Evolutionary conservation across 306 rosid species (phyloP), one percentile per base, ranked within the genome.

Genomic region (Prunus campanulata): DNA sequence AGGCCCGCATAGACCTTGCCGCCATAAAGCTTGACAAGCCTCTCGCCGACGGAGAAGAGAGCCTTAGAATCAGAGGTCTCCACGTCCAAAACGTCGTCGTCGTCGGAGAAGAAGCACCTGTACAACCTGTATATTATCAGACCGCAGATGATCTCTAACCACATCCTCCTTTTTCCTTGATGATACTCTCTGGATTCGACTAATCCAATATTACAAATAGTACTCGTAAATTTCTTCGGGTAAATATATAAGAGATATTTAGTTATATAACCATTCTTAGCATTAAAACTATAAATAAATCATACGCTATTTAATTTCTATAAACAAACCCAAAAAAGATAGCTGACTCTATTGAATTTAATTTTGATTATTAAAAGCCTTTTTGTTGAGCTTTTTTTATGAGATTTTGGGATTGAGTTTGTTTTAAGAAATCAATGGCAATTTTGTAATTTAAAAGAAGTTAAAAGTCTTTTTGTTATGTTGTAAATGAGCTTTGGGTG

Each of bases 1-100:
- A 95, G 97, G 75, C 97, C 99, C 3, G 85, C 87, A 68, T 77
- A 87, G 12, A 85, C 92, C 68, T 86, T 90, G 42, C 89, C 97
- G 51, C 93, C 93, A 22, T 85, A 88, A 80, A 90, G 83, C 88
- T 92, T 92, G 64, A 81, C 83, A 72, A 95, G 84, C 97, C 91
- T 82, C 19, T 82, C 77, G 9, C 96, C 93, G 68, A 95, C 96
- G 55, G 84, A 14, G 91, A 92, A 89, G 52, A 95, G 85, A 60
- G 90, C 91, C 8, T 74, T 73, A 6, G 81, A 85, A 81, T 87
- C 91, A 47, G 95, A 88, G 68, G 81, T 74, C 71, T 92, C 97
- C 50, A 92, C 67, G 15, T 89, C 93, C 65, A 87, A 65, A 72
- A 85, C 73, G 70, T 92, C 97, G 55, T 92, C 97, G 70, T 76